Evolutionary conservation across 108 stramenopile genomes (phyloP).

Genomic region (Schizochytrium sp.): DNA sequence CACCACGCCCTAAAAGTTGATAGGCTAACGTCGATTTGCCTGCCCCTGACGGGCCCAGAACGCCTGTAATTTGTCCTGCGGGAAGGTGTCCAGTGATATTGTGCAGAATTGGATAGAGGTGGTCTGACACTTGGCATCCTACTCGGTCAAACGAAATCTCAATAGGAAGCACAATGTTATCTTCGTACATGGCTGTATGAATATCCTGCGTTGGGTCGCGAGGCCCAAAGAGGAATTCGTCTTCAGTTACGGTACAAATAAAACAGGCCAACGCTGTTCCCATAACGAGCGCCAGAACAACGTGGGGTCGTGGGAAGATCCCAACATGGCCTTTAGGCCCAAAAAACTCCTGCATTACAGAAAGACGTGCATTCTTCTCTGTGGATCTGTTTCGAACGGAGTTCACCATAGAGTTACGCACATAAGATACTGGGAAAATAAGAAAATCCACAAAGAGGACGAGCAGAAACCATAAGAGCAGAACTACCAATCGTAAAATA

Average conservation of each 20-base stretch:
- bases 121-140: slow-evolving; percentile 10
- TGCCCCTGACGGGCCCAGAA: slow-evolving; percentile 53
- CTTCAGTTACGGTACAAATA: slow-evolving; percentile 16
- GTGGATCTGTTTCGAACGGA: not conserved
- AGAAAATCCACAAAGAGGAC: slow-evolving; percentile 15
- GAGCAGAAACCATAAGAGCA: slow-evolving; percentile 25
- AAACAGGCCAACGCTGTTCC: not conserved
- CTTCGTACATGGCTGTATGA: not conserved
- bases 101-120: slow-evolving; percentile 19
- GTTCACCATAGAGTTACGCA: slow-evolving; percentile 53
- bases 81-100: slow-evolving; percentile 23
- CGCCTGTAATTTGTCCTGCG: slow-evolving; percentile 44
- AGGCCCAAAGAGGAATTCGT: slow-evolving; percentile 46
- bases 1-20: slow-evolving; percentile 23
- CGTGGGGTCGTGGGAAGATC: slow-evolving; percentile 16
- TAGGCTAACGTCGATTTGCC: slow-evolving; percentile 59
- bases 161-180: slow-evolving; percentile 5
- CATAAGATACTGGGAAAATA: slow-evolving; percentile 25
- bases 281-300: slow-evolving; percentile 10
- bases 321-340: slow-evolving; percentile 49
- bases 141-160: slow-evolving; percentile 12
- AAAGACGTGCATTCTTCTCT: not conserved
- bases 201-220: not conserved
- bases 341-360: slow-evolving; percentile 54
- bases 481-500: not conserved